Evolutionary conservation across 2,329 filamentous ascomycete genomes (phyloP), one percentile per base, ranked within the genome.

Genomic region (Ophiosphaerella narmari): DNA sequence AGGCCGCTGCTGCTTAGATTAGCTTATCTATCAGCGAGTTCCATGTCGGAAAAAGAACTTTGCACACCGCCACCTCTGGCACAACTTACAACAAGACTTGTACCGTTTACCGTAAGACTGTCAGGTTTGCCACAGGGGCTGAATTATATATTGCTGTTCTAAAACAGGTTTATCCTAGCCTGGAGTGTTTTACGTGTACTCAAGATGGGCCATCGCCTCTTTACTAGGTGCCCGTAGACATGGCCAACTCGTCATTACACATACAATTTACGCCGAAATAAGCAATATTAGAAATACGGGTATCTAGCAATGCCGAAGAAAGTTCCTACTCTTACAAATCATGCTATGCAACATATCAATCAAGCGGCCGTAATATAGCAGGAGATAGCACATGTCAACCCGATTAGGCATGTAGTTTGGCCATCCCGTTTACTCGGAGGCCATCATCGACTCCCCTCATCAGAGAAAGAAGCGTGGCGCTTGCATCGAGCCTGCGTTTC

Each of bases 241-340:
- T 31, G 6, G 1, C 23, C 41, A 36, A 18, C 32, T 42, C 14
- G 8, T 7, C n/a, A 9, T 38, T 14, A 26, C 16, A 46, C 49
- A 53, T 53, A 31, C 48, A 50, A 50, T 46, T 43, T 46, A 11
- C 43, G 50, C 58, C 41, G 54, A 54, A 50, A 29, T 48, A 32
- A 55, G 53, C 41, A 57, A 52, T 57, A 57, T 52, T 68, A 62
- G 64, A 65, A 63, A 62, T 67, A 66, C 66, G 70, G 70, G 70
- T 73, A 73, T 73, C 70, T 70, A 72, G 67, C 67, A 67, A 71
- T 71, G 62, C 66, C 69, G 47, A 61, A 63, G 59, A 60, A 53
- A 60, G 50, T 52, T 59, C 50, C 47, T 59, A 55, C 55, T 59
- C 50, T 58, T 65, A 58, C 59, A 54, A 47, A 52, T 18, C 48